Percentiles rank a stretch among this genome's conserved stretches.
Evolutionary conservation across 805 yeast genomes (phyloP).

Genomic region (Metschnikowia koreensis): DNA sequence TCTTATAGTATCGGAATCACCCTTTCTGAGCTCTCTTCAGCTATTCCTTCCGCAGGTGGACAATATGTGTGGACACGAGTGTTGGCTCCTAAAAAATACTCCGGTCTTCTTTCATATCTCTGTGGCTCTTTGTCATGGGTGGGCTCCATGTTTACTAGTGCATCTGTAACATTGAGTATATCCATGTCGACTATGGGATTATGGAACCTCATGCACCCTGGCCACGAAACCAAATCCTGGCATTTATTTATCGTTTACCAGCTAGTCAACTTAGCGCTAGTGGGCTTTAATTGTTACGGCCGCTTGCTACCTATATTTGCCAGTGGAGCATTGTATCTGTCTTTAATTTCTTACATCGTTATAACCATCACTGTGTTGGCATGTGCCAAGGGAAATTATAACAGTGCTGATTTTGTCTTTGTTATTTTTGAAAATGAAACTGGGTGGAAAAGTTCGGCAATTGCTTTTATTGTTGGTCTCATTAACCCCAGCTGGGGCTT

Average conservation of each 20-base stretch:
- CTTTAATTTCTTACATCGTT: conserved; percentile 32
- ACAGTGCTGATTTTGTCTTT: conserved; percentile 30
- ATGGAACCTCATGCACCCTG: conserved; percentile 36
- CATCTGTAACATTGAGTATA: conserved; percentile 39
- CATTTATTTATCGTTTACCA: conserved; percentile 37
- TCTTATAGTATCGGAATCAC: conserved; percentile 39
- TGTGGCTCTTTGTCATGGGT: conserved; percentile 44
- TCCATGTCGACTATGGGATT: conserved; percentile 38
- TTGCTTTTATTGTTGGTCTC: conserved; percentile 25
- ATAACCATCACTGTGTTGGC: conserved; percentile 40
- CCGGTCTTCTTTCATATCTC: conserved; percentile 37
- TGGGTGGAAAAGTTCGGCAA: conserved; percentile 21
- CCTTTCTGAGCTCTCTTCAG: conserved; percentile 38
- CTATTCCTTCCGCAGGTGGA: conserved; percentile 44
- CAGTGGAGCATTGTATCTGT: conserved; percentile 33
- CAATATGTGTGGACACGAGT: conserved; percentile 44
- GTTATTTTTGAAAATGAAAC: conserved; percentile 25
- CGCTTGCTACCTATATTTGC: conserved; percentile 35
- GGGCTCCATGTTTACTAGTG: conserved; percentile 41
- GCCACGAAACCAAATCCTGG: conserved; percentile 34
- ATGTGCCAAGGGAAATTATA: conserved; percentile 35
- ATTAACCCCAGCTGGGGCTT: conserved; percentile 28
- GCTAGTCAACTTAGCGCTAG: conserved; percentile 31
- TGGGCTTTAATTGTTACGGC: conserved; percentile 37
- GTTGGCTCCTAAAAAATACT: conserved; percentile 37